Evolutionary conservation across 305 asterid genomes (phyloP).

Genomic region (Solanum chacoense): DNA sequence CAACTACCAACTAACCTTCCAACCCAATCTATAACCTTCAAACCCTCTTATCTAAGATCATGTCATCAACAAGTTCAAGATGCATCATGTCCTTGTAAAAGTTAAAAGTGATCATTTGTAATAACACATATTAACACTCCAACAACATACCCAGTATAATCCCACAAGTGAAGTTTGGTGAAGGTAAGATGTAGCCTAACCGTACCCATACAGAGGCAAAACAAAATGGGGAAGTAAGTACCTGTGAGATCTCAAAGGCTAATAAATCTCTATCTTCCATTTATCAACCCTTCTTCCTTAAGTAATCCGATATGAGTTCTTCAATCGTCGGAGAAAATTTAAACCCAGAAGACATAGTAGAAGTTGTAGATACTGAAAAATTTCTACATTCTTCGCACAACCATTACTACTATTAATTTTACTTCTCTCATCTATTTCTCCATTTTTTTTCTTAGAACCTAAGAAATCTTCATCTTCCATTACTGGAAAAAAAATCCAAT

Average conservation of each 20-base stretch:
- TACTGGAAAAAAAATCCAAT: background rate
- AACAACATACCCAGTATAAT: background rate
- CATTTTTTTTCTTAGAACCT: background rate
- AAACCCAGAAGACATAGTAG: slow-evolving; percentile 67
- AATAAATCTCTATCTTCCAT: slow-evolving; percentile 27
- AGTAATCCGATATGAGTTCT: slow-evolving; percentile 56
- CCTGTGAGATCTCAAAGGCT: background rate
- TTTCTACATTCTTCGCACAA: slow-evolving; percentile 23
- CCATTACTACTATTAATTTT: no score
- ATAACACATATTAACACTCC: background rate
- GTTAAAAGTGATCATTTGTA: no score
- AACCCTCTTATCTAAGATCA: background rate
- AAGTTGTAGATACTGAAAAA: slow-evolving; percentile 50
- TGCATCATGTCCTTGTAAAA: no score
- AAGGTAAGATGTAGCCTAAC: background rate
- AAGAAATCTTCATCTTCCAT: slow-evolving; percentile 6
- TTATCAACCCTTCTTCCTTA: slow-evolving; percentile 42
- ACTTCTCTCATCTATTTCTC: background rate
- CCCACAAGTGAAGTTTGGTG: background rate
- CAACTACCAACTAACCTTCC: background rate
- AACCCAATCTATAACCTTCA: no score
- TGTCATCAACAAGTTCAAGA: background rate
- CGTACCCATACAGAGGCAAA: no score
- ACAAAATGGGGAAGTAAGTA: background rate
- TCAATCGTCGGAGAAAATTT: slow-evolving; percentile 76